Conservation (phyloP, 257 asterid species). For the Capsicum baccatum region DNA sequence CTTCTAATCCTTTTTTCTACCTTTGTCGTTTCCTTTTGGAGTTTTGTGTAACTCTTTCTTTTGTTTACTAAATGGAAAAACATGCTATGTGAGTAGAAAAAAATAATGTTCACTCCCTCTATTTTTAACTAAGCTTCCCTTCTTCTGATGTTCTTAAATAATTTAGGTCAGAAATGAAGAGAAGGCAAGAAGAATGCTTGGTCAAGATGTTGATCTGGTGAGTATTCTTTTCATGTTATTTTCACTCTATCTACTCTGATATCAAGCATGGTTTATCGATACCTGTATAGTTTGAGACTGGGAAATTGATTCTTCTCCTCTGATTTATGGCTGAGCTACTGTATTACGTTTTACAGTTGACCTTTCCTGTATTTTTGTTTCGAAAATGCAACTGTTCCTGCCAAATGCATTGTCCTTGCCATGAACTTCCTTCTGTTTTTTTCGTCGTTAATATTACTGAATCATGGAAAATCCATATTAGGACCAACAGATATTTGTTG, state of each 20-base stretch:
- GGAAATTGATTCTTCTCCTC: neutral
- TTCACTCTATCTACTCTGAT: constrained; percentile 4
- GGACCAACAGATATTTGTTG: neutral
- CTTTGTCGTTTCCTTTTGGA: neutral
- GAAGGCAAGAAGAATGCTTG: constrained; percentile 92
- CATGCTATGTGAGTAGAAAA: constrained; percentile 15
- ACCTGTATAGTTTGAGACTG: neutral
- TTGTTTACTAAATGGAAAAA: neutral
- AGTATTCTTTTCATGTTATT: constrained; percentile 34
- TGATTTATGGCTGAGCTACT: neutral
- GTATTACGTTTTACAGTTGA: too few relatives aligned
- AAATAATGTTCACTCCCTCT: neutral
- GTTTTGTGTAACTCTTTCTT: neutral
- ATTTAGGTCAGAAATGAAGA: constrained; percentile 92
- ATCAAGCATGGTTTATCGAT: neutral
- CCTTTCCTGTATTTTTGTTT: neutral
- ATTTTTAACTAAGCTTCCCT: neutral
- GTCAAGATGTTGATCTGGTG: constrained; percentile 87
- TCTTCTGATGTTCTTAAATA: constrained; percentile 26
- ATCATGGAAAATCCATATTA: neutral
- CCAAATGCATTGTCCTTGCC: neutral
- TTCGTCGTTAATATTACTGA: neutral
- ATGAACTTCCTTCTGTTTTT: neutral
- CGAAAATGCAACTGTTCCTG: neutral
- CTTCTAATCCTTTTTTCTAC: neutral